phyloP scores from a whole-genome alignment of 1,284 basidiomycete species.

The Sporisorium exsertum region DNA sequence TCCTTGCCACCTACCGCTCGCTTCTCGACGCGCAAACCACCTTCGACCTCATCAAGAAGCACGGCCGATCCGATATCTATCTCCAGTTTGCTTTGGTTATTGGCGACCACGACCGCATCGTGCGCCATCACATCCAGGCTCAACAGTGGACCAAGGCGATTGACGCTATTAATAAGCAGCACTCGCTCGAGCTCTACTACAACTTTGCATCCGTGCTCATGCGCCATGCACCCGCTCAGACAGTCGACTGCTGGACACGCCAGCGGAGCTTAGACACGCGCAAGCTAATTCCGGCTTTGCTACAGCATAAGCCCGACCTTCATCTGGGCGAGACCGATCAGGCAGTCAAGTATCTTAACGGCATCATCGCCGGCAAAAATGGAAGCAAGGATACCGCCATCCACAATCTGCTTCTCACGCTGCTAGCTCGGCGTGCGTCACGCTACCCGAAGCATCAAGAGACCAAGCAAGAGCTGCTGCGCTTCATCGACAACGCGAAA shows the following conservation, averaged over 20 bases:
- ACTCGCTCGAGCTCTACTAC: conserved; percentile 88
- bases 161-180: conserved; percentile 81
- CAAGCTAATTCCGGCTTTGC: conserved; percentile 87
- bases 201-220: conserved; percentile 89
- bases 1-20: conserved; percentile 81
- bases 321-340: conserved; percentile 74
- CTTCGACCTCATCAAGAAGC: conserved; percentile 91
- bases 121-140: conserved; percentile 92
- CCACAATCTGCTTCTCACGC: conserved; percentile 92
- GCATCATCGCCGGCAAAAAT: conserved; percentile 82
- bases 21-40: conserved; percentile 86
- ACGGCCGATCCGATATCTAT: conserved; percentile 91
- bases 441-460: conserved; percentile 19
- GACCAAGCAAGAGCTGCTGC: conserved; percentile 83
- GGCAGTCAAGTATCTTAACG: conserved; percentile 83
- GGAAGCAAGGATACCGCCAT: conserved; percentile 85
- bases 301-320: conserved; percentile 77
- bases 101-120: conserved; percentile 84
- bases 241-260: conserved; percentile 90
- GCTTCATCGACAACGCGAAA: conserved; percentile 86
- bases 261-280: conserved; percentile 83
- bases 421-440: conserved; percentile 74
- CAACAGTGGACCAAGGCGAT: conserved; percentile 93
- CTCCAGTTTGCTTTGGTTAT: conserved; percentile 87
- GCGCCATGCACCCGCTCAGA: conserved; percentile 85